Percentiles rank a stretch among this genome's conserved stretches.
Evolutionary conservation across 2,329 filamentous ascomycete species (phyloP).

Genomic region (Fusarium heterosporum): DNA sequence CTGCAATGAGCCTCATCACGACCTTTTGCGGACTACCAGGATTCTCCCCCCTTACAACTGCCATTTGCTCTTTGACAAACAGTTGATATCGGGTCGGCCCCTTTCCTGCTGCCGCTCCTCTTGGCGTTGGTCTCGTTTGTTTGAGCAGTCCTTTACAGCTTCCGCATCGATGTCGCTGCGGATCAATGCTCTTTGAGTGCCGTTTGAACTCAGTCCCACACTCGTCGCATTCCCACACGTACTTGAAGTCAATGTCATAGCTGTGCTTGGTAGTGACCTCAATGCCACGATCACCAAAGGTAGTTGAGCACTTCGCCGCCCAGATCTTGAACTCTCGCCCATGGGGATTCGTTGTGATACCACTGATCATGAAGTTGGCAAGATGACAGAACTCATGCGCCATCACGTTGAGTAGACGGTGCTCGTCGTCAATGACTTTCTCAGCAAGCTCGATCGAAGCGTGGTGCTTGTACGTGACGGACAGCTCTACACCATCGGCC

Average conservation of each 20-base stretch:
- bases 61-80: conserved; percentile 77
- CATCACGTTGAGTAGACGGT: conserved; percentile 87
- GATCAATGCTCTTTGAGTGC: conserved; percentile 88
- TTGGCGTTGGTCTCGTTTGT: conserved; percentile 83
- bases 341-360: conserved; percentile 80
- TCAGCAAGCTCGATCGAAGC: conserved; percentile 89
- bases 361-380: conserved; percentile 88
- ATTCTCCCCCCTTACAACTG: conserved; percentile 66
- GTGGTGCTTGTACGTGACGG: conserved; percentile 63
- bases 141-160: conserved; percentile 76
- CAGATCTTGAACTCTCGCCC: conserved; percentile 86
- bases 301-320: conserved; percentile 65
- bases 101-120: conserved; percentile 27
- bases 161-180: conserved; percentile 77
- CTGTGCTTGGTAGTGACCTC: conserved; percentile 89
- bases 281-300: conserved; percentile 72
- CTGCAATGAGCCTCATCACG: conserved; percentile 75
- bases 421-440: conserved; percentile 84
- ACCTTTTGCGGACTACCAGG: conserved; percentile 71
- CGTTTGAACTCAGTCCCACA: conserved; percentile 82
- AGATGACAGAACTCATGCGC: conserved; percentile 98
- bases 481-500: conserved; percentile 43
- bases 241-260: conserved; percentile 94
- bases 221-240: conserved; percentile 80
- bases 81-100: conserved; percentile 59